phyloP scores from a whole-genome alignment of 2,329 filamentous ascomycete species.

The Reticulascus tulasneorum region DNA sequence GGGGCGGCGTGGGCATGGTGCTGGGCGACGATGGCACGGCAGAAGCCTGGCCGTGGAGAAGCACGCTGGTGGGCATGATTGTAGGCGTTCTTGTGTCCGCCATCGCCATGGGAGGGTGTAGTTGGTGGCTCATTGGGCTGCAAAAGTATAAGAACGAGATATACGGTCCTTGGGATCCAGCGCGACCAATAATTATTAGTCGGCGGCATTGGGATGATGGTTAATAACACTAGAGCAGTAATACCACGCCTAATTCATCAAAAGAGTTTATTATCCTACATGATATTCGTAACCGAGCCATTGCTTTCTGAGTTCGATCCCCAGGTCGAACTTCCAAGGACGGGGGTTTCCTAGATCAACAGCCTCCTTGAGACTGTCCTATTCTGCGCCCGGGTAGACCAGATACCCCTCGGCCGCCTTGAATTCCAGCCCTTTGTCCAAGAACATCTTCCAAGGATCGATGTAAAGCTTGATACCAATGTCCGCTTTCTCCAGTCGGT shows the following conservation, averaged over 20 bases:
- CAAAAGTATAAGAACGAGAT: slow-evolving; percentile 99
- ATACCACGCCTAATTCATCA: background rate
- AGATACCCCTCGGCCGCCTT: no score
- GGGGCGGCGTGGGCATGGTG: slow-evolving; percentile 69
- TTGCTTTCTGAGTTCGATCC: no score
- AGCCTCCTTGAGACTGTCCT: no score
- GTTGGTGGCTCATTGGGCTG: slow-evolving; percentile 95
- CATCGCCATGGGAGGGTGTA: slow-evolving; percentile 85
- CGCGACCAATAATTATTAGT: slow-evolving; percentile 78
- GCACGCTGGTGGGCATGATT: slow-evolving; percentile 65
- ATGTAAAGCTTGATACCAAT: background rate
- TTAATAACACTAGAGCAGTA: slow-evolving; percentile 1
- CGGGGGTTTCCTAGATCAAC: no score
- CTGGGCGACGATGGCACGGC: slow-evolving; percentile 39
- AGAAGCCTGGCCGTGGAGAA: slow-evolving; percentile 47
- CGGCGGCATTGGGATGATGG: slow-evolving; percentile 50
- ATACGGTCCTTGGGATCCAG: slow-evolving; percentile 95
- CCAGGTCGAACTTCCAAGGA: no score
- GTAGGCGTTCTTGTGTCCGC: slow-evolving; percentile 71
- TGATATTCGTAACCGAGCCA: no score
- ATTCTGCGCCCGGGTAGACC: no score
- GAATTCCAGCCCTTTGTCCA: background rate
- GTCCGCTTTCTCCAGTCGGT: background rate
- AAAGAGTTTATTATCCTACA: no score
- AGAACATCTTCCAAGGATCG: background rate